phyloP scores from a whole-genome alignment of 2,329 filamentous ascomycete species.

The Juglanconis oblonga region DNA sequence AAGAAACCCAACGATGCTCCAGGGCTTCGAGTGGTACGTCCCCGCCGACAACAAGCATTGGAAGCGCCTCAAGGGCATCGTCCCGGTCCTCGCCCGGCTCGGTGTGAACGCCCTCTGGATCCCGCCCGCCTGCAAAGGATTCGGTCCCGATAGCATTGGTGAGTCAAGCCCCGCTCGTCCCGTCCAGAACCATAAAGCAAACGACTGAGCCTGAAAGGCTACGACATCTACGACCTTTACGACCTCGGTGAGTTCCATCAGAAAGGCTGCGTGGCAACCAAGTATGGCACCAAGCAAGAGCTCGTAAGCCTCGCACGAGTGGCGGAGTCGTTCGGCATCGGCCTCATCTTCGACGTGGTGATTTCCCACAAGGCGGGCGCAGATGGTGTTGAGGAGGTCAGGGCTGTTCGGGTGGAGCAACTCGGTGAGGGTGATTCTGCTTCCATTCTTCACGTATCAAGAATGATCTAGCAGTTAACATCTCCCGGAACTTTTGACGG shows the following conservation, averaged over 20 bases:
- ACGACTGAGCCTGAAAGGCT: slow-evolving; percentile 38
- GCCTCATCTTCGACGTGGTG: slow-evolving; percentile 67
- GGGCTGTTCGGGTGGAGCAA: slow-evolving; percentile 58
- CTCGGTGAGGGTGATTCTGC: slow-evolving; percentile 28
- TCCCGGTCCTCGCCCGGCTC: slow-evolving; percentile 53
- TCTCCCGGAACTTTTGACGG: no score
- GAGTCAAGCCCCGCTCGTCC: no score
- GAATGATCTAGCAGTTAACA: no score
- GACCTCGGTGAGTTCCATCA: slow-evolving; percentile 71
- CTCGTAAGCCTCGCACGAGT: slow-evolving; percentile 49
- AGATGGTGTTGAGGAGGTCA: slow-evolving; percentile 58
- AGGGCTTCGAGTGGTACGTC: slow-evolving; percentile 71
- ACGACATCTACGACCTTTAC: slow-evolving; percentile 67
- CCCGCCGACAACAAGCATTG: slow-evolving; percentile 60
- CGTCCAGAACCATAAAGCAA: no score
- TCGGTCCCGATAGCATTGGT: slow-evolving; percentile 54
- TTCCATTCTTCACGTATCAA: no score
- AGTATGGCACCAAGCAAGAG: slow-evolving; percentile 66
- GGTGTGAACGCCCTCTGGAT: slow-evolving; percentile 66
- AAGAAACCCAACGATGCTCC: slow-evolving; percentile 53
- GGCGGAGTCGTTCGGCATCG: slow-evolving; percentile 52
- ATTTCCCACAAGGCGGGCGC: slow-evolving; percentile 71
- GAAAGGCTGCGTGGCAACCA: slow-evolving; percentile 59
- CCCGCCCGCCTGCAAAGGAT: slow-evolving; percentile 69
- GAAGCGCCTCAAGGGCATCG: slow-evolving; percentile 49